phyloP scores from a whole-genome alignment of 2,329 filamentous ascomycete species.

The Calonectria henricotiae region DNA sequence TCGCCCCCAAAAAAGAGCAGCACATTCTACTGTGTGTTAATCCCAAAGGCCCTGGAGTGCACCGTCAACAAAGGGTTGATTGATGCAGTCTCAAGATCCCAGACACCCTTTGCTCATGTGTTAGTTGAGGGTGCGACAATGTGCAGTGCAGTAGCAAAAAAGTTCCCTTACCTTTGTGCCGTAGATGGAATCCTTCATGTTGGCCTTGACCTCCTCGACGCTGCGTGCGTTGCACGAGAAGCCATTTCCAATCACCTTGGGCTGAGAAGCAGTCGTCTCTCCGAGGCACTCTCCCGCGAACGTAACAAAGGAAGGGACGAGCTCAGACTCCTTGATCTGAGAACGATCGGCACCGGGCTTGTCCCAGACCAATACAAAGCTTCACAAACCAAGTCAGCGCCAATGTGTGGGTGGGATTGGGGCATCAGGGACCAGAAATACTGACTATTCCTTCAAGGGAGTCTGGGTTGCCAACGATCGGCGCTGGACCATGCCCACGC shows the following conservation, averaged over 20 bases:
- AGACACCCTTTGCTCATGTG: not conserved
- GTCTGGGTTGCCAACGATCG: not conserved
- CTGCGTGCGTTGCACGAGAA: slow-evolving; percentile 7
- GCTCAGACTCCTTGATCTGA: not conserved
- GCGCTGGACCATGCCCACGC: not conserved
- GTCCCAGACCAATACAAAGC: not conserved
- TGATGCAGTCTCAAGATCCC: not conserved
- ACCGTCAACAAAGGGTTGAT: not conserved
- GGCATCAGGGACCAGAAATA: not conserved
- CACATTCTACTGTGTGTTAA: not conserved
- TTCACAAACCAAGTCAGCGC: not conserved
- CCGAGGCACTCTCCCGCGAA: not conserved
- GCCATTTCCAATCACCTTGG: not conserved
- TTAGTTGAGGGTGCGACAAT: not conserved
- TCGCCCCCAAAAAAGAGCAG: not conserved
- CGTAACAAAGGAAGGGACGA: not conserved
- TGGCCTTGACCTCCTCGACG: not conserved
- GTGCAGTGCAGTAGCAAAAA: not conserved
- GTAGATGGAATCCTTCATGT: not conserved
- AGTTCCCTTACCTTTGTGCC: not conserved
- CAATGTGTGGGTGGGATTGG: not conserved
- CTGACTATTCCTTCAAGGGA: not conserved
- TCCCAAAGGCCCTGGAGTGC: not conserved
- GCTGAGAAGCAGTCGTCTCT: not conserved
- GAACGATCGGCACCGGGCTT: slow-evolving; percentile 1